Percentiles rank a stretch among this genome's conserved stretches.
These are phyloP conservation scores for Francoa sonchifolia DNA, from an alignment of 441 rosid genomes.

Conservation along the genomic window DNA sequence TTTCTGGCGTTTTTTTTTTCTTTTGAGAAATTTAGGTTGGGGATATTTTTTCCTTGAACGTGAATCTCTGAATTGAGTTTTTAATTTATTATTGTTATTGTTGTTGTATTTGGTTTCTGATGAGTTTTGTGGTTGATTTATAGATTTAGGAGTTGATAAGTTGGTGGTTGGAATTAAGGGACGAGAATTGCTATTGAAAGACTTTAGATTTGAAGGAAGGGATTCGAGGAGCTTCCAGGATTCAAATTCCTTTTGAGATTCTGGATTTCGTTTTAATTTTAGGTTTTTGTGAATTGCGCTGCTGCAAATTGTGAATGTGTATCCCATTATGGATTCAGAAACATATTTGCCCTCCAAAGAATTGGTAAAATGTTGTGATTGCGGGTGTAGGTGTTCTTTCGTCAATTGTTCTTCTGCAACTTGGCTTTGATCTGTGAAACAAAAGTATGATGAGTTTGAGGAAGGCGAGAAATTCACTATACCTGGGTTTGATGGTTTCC, in stretches of 20 bases:
- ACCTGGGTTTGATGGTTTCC: slow-evolving; percentile 40
- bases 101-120: not conserved
- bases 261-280: not conserved
- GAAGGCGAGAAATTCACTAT: slow-evolving; percentile 28
- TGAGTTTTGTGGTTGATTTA: not conserved
- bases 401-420: slow-evolving; percentile 14
- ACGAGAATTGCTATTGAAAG: not conserved
- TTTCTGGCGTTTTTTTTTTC: no score
- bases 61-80: not conserved
- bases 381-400: slow-evolving; percentile 48
- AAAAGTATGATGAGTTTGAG: slow-evolving; percentile 57
- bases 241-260: not conserved
- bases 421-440: slow-evolving; percentile 65
- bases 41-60: not conserved
- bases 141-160: no score
- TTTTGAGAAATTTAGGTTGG: no score
- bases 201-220: not conserved
- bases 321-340: slow-evolving; percentile 46
- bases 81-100: not conserved
- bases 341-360: slow-evolving; percentile 19
- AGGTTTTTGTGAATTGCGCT: not conserved
- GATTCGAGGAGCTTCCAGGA: not conserved
- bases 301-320: slow-evolving; percentile 13
- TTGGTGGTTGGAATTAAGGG: not conserved
- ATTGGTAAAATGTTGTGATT: slow-evolving; percentile 40